Conservation (phyloP, 768 basidiomycete genomes). For the Tricholoma sp. region DNA sequence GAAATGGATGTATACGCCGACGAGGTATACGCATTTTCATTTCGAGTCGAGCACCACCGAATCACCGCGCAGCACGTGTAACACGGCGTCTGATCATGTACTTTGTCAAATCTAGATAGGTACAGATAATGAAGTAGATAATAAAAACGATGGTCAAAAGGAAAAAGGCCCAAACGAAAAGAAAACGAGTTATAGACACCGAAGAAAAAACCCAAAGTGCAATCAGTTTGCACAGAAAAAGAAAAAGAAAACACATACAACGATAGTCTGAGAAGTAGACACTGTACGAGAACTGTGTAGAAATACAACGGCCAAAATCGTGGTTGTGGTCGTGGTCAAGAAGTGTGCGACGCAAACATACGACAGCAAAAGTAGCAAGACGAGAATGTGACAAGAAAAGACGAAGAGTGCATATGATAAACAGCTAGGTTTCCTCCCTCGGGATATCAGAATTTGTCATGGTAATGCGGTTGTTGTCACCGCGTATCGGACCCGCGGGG, state of each 20-base stretch:
- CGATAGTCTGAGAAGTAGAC: neutral
- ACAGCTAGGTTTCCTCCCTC: conserved; percentile 18
- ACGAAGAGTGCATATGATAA: neutral
- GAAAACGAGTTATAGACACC: neutral
- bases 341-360: neutral
- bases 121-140: neutral
- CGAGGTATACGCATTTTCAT: too few species aligned
- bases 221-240: neutral
- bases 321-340: neutral
- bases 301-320: neutral
- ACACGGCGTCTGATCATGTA: neutral
- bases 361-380: neutral
- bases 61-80: too few species aligned
- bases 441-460: conserved; percentile 29
- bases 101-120: neutral
- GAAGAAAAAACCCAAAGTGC: neutral
- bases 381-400: neutral
- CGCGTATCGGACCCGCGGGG: conserved; percentile 11
- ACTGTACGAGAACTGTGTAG: neutral
- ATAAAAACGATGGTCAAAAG: neutral
- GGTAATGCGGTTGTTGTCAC: conserved; percentile 28
- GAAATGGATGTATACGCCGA: neutral
- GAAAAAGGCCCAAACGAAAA: neutral
- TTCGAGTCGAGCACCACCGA: too few species aligned
- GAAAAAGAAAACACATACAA: too few species aligned